Evolutionary conservation across 768 basidiomycete species (phyloP).

Genomic region (Exidia glandulosa): DNA sequence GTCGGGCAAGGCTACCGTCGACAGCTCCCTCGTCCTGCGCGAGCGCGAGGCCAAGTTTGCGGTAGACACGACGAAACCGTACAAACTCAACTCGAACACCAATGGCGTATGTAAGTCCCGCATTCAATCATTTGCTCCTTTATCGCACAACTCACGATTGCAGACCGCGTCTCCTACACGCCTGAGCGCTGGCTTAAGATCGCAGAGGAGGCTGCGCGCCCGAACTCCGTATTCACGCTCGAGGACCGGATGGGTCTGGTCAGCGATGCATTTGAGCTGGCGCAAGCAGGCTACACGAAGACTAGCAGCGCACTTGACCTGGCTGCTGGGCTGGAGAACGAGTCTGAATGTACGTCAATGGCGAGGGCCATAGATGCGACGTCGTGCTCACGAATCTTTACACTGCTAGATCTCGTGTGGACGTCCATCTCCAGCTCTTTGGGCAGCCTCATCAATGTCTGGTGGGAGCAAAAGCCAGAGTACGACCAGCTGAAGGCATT

Average conservation of each 20-base stretch:
- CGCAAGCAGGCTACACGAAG: constrained; percentile 68
- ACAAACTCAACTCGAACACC: constrained; percentile 86
- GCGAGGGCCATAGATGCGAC: constrained; percentile 12
- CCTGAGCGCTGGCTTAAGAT: constrained; percentile 69
- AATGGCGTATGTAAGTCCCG: constrained; percentile 69
- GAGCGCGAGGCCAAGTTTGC: constrained; percentile 56
- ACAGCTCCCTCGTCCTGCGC: constrained; percentile 53
- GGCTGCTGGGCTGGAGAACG: constrained; percentile 54
- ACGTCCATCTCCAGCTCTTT: constrained; percentile 52
- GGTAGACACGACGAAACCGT: constrained; percentile 65
- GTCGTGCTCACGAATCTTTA: constrained; percentile 6
- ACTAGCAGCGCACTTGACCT: constrained; percentile 70
- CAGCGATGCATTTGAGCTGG: constrained; percentile 68
- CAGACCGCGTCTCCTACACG: constrained; percentile 80
- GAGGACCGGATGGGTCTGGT: constrained; percentile 87
- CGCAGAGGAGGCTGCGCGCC: constrained; percentile 65
- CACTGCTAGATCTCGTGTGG: constrained; percentile 68
- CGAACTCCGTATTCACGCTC: constrained; percentile 54
- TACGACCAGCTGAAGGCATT: constrained; percentile 47
- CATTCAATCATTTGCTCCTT: neutral
- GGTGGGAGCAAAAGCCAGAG: constrained; percentile 70
- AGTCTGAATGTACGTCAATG: constrained; percentile 58
- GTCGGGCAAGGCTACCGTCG: constrained; percentile 44
- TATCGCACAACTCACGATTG: neutral
- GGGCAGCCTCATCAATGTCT: constrained; percentile 42